Percentiles rank a stretch among this genome's conserved stretches.
Conservation (phyloP, 192 early-diverging fungal species). For the Mortierella claussenii region DNA sequence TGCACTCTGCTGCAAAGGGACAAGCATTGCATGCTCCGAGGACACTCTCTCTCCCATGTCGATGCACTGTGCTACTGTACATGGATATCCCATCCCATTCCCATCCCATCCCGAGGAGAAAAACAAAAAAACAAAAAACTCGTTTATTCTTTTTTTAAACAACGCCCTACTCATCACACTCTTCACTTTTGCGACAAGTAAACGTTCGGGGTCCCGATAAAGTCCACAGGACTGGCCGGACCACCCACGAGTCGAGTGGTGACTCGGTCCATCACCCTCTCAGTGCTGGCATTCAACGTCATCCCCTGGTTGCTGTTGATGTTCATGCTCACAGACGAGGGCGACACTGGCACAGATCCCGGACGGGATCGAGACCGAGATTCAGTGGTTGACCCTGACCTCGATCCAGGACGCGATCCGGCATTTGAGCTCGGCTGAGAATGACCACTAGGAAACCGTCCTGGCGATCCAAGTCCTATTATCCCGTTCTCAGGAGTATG, state of each 20-base stretch:
- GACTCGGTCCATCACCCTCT: conserved; percentile 20
- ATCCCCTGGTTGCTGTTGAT: neutral
- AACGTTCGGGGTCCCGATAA: neutral
- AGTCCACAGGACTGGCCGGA: neutral
- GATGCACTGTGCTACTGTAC: too few relatives aligned
- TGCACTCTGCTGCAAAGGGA: too few relatives aligned
- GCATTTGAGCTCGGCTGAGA: conserved; percentile 7
- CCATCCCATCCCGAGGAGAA: too few relatives aligned
- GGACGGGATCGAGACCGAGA: conserved; percentile 12
- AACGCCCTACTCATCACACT: too few relatives aligned
- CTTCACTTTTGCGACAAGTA: conserved; percentile 34
- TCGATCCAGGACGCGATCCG: conserved; percentile 14
- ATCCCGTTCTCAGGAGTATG: neutral
- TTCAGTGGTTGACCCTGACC: neutral
- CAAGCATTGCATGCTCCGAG: too few relatives aligned
- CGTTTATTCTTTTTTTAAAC: too few relatives aligned
- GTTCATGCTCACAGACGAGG: neutral
- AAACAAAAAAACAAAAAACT: too few relatives aligned
- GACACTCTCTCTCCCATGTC: too few relatives aligned
- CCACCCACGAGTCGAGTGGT: conserved; percentile 13
- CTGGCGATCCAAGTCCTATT: neutral
- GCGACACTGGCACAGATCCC: conserved; percentile 22
- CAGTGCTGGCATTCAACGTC: neutral
- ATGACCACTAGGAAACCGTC: conserved; percentile 4
- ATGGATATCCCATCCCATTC: too few relatives aligned